Evolutionary conservation across 2,329 filamentous ascomycete species (phyloP), one percentile per base, ranked within the genome.

Genomic region (Monilinia laxa): DNA sequence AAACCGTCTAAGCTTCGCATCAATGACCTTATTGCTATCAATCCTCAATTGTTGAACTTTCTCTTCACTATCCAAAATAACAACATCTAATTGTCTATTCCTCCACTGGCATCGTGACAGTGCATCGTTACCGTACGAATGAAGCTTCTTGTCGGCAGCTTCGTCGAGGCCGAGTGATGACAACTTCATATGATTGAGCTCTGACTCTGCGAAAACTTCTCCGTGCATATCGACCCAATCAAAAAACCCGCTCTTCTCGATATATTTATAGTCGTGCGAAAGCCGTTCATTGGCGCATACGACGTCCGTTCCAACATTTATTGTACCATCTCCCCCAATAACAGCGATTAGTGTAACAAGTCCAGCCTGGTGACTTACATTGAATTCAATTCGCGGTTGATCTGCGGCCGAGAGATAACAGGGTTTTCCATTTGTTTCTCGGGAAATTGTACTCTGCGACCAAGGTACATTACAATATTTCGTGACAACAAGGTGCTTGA

Each of bases 331-430:
- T 25, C 73, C 71, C 0, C 71, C 71, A 31, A 76, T 64, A 9
- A 70, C 70, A 28, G 88, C 88, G 16, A 90, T 82, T 40, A 93
- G 80, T 2, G 85, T 85, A 0, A 93, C 90, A 20, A 94, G 79
- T 1, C 91, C 90, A 11, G 88, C 88, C 80, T 94, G 91, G 77
- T 94, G 91, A 56, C 86, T 89, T 65, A 93, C 84, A 77, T 94
- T 94, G 82, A 94, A 93, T 68, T 84, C 82, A 45, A 85, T 69
- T 25, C 56, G 40, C 69, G 67, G 49, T 66, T 65, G 20, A 18
- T 55, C 47, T 40, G 18, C 12, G 14, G 51, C 20, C 10, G 68
- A 65, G 11, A 68, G 71, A 69, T 82, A 79, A 76, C 81, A 77
- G 70, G 82, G 80, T 80, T 79, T 75, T 73, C 75, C 72, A 23